phyloP scores from a whole-genome alignment of 2,329 filamentous ascomycete species.

The Penicillium sp. region DNA sequence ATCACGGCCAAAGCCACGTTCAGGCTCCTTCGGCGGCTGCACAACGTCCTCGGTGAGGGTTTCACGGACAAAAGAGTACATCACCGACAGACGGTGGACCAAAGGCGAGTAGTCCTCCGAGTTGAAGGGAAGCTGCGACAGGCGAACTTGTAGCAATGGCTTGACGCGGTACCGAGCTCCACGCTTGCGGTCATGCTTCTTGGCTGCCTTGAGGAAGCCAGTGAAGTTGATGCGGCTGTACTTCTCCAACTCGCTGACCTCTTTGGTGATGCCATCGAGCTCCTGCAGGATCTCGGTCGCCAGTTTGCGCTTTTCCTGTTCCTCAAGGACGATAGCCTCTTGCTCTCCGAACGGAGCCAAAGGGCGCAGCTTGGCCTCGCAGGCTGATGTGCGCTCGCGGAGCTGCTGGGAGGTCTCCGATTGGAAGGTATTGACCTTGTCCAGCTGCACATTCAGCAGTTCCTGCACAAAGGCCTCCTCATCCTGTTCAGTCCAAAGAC shows the following conservation, averaged over 20 bases:
- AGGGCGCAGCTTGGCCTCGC: slow-evolving; percentile 64
- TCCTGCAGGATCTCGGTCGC: slow-evolving; percentile 74
- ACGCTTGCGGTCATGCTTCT: slow-evolving; percentile 96
- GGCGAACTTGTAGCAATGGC: slow-evolving; percentile 84
- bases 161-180: slow-evolving; percentile 84
- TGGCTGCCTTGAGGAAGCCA: slow-evolving; percentile 94
- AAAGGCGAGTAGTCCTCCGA: slow-evolving; percentile 91
- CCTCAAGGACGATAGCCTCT: slow-evolving; percentile 34
- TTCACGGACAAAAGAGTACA: slow-evolving; percentile 93
- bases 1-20: slow-evolving; percentile 57
- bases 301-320: slow-evolving; percentile 50
- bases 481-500: slow-evolving; percentile 86
- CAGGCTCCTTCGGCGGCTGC: slow-evolving; percentile 55
- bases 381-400: slow-evolving; percentile 74
- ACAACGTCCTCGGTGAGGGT: slow-evolving; percentile 54
- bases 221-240: slow-evolving; percentile 98
- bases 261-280: slow-evolving; percentile 83
- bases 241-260: slow-evolving; percentile 90
- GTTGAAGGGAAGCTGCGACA: slow-evolving; percentile 90
- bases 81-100: slow-evolving; percentile 82
- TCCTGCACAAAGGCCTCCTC: slow-evolving; percentile 94
- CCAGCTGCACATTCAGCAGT: slow-evolving; percentile 88
- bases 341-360: slow-evolving; percentile 46
- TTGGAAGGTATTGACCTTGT: slow-evolving; percentile 92
- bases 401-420: slow-evolving; percentile 77